Percentiles rank a stretch among this genome's conserved stretches.
phyloP scores from a whole-genome alignment of 2,329 filamentous ascomycete genomes.

The Hymenoscyphus occultus region DNA sequence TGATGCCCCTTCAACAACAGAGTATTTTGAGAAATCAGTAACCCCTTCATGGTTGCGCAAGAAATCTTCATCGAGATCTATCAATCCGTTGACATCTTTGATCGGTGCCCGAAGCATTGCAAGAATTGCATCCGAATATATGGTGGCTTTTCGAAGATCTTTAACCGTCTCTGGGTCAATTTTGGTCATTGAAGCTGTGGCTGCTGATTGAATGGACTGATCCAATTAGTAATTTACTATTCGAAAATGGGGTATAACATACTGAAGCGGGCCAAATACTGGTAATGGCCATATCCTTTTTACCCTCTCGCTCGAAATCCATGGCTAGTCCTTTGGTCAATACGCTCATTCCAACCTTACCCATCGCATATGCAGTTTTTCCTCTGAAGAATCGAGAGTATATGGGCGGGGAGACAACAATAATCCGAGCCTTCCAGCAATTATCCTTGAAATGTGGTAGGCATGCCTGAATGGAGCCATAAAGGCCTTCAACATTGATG shows the following conservation, averaged over 20 bases:
- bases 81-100: slow-evolving; percentile 62
- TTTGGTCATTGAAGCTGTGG: slow-evolving; percentile 55
- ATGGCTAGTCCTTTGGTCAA: slow-evolving; percentile 78
- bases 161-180: slow-evolving; percentile 46
- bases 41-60: slow-evolving; percentile 62
- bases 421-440: slow-evolving; percentile 58
- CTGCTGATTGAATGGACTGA: slow-evolving; percentile 69
- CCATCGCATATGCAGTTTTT: slow-evolving; percentile 79
- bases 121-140: slow-evolving; percentile 78
- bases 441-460: slow-evolving; percentile 62
- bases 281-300: slow-evolving; percentile 69
- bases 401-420: slow-evolving; percentile 81
- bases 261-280: slow-evolving; percentile 80
- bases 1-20: slow-evolving; percentile 57
- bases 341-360: slow-evolving; percentile 79
- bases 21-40: slow-evolving; percentile 70
- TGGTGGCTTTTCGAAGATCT: slow-evolving; percentile 65
- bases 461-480: slow-evolving; percentile 65
- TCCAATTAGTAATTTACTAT: neutral
- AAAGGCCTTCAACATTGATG: slow-evolving; percentile 73
- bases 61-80: slow-evolving; percentile 80
- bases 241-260: slow-evolving; percentile 33
- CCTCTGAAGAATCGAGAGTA: slow-evolving; percentile 82
- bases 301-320: slow-evolving; percentile 65
- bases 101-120: slow-evolving; percentile 64